Evolutionary conservation across 805 yeast species (phyloP), one percentile per base, ranked within the genome.

Genomic region (Ogataea polymorpha): DNA sequence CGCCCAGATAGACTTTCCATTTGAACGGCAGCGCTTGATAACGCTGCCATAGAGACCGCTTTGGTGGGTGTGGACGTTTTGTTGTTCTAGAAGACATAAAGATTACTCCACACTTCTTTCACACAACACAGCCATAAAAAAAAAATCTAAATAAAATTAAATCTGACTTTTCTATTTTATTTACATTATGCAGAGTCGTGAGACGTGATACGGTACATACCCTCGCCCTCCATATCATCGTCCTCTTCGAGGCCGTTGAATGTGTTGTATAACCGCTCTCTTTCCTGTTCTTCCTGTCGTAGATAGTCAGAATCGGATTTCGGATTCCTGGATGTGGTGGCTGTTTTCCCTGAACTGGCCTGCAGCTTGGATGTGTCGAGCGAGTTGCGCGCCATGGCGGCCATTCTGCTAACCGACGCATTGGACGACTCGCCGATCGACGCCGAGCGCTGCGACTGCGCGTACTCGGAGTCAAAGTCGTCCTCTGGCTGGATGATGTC

Each of bases 401-500:
- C 46, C 32, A 46, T 34, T 14, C 42, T 37, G 21, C 32, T 41
- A 6, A 48, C 25, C 14, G 53, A 45, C 18, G 45, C 23, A 21
- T 42, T 36, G 6, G 47, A 46, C 24, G 41, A 37, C 27, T 41
- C 39, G 18, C 47, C 39, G 21, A 42, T 43, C 29, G 49, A 35
- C 23, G 32, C 32, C 6, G 49, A 44, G 32, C 49, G 41, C 27
- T 45, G 39, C 18, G 47, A 44, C 21, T 38, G 42, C 2, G 48
- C 41, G 14, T 44, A 47, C 39, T 47, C 51, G 12, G 47, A 44
- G 18, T 51, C 55, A 17, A 45, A 42, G 34, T 65, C 48, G 30
- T 55, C 55, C 17, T 51, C 61, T 17, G 55, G 82, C 14, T 80
- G 83, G 32, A 85, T 85, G 34, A 84, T 79, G 56, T 85, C 95